A percentile compares a stretch with the other conserved stretches of the same genome.
Conservation (phyloP, 192 early-diverging fungal species). For the Helicostylum pulchrum region DNA sequence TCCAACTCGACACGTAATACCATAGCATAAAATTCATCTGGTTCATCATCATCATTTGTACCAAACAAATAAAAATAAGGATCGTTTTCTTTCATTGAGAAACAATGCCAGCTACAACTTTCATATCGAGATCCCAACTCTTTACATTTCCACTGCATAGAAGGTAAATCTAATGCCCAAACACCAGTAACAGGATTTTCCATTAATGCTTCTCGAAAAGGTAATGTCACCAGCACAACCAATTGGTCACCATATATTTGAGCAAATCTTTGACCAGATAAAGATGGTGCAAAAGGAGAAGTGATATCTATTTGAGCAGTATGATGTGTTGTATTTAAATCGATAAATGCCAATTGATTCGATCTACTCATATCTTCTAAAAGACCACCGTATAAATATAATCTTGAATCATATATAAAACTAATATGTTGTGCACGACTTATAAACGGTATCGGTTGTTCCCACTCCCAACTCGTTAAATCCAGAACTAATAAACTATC, state of each 20-base stretch:
- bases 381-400: constrained; percentile 62
- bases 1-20: constrained; percentile 55
- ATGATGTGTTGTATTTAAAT: constrained; percentile 34
- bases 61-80: constrained; percentile 56
- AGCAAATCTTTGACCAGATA: constrained; percentile 58
- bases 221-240: constrained; percentile 43
- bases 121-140: constrained; percentile 34
- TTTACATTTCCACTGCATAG: constrained; percentile 53
- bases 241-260: constrained; percentile 60
- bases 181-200: constrained; percentile 39
- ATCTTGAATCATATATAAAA: constrained; percentile 49
- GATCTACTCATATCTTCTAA: constrained; percentile 55
- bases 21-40: constrained; percentile 57
- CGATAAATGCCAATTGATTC: constrained; percentile 52
- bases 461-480: constrained; percentile 56
- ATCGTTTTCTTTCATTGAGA: constrained; percentile 52
- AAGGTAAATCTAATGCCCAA: constrained; percentile 57
- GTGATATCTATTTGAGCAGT: constrained; percentile 48
- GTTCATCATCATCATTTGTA: constrained; percentile 42
- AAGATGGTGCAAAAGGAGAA: constrained; percentile 47
- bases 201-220: not conserved
- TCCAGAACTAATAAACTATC: constrained; percentile 47
- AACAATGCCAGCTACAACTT: constrained; percentile 54
- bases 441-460: constrained; percentile 51
- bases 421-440: constrained; percentile 51